Evolutionary conservation across 306 rosid species (phyloP).

Genomic region (Quercus variabilis): DNA sequence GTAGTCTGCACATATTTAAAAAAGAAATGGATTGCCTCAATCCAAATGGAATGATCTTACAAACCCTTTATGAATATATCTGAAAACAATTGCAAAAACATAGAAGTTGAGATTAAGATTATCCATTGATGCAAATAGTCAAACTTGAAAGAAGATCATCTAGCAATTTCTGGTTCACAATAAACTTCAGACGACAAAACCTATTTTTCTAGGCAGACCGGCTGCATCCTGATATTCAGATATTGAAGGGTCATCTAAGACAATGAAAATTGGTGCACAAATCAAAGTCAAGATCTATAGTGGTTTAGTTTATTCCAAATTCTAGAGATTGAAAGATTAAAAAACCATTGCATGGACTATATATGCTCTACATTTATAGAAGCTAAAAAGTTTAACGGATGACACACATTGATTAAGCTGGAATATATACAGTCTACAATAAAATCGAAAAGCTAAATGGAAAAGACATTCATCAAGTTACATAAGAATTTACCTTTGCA

Average conservation of each 20-base stretch:
- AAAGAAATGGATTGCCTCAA: neutral
- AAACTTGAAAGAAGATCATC: neutral
- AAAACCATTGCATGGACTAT: neutral
- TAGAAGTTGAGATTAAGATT: neutral
- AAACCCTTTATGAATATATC: neutral
- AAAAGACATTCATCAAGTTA: conserved; percentile 21
- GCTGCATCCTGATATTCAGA: no score
- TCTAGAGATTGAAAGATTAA: neutral
- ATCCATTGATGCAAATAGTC: neutral
- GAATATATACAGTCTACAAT: neutral
- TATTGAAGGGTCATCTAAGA: neutral
- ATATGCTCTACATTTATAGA: neutral
- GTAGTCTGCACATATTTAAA: no score
- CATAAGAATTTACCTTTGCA: conserved; percentile 49
- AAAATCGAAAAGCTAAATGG: conserved; percentile 6
- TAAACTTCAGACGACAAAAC: no score
- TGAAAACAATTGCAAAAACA: neutral
- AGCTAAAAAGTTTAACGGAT: neutral
- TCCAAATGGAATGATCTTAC: neutral
- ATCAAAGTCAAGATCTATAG: neutral
- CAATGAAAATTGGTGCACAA: neutral
- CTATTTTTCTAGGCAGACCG: no score
- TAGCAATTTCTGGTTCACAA: neutral
- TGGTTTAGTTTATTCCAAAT: neutral
- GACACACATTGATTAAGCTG: neutral